Evolutionary conservation across 1,284 basidiomycete genomes (phyloP).

Genomic region (Neotropicomus parvogracilis): DNA sequence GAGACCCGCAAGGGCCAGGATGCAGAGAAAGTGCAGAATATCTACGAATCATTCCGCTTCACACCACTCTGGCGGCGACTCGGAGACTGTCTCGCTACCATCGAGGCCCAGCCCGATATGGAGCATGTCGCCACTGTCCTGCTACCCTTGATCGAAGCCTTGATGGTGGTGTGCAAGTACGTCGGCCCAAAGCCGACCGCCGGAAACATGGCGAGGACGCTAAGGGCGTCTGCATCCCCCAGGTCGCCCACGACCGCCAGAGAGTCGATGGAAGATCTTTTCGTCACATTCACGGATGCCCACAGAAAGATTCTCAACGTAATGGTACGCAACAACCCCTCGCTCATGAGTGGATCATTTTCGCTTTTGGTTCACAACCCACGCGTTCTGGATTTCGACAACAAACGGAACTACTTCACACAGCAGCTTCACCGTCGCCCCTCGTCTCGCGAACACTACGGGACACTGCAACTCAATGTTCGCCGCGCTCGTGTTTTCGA

Average conservation of each 20-base stretch:
- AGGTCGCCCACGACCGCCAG: slow-evolving; percentile 60
- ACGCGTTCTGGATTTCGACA: slow-evolving; percentile 97
- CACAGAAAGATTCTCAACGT: slow-evolving; percentile 95
- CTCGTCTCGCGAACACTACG: slow-evolving; percentile 75
- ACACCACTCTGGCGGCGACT: slow-evolving; percentile 82
- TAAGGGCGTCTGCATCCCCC: slow-evolving; percentile 62
- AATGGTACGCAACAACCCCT: slow-evolving; percentile 98
- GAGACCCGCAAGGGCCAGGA: slow-evolving; percentile 48
- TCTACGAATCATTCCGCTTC: slow-evolving; percentile 88
- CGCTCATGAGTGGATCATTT: slow-evolving; percentile 97
- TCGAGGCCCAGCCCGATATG: slow-evolving; percentile 76
- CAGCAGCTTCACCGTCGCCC: slow-evolving; percentile 92
- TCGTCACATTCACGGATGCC: slow-evolving; percentile 90
- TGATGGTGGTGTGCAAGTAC: slow-evolving; percentile 99
- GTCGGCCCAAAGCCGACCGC: slow-evolving; percentile 61
- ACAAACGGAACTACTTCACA: slow-evolving; percentile 98
- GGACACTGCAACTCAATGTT: slow-evolving; percentile 88
- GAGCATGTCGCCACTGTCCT: slow-evolving; percentile 89
- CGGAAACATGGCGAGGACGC: slow-evolving; percentile 41
- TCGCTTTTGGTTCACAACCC: slow-evolving; percentile 95
- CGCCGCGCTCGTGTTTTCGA: slow-evolving; percentile 93
- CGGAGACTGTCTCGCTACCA: slow-evolving; percentile 78
- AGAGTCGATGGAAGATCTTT: slow-evolving; percentile 83
- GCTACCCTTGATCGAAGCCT: slow-evolving; percentile 86
- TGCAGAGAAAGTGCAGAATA: slow-evolving; percentile 76